These are phyloP conservation scores for Tuber brumale DNA, from an alignment of 495 filamentous ascomycete genomes.

Conservation along the genomic window DNA sequence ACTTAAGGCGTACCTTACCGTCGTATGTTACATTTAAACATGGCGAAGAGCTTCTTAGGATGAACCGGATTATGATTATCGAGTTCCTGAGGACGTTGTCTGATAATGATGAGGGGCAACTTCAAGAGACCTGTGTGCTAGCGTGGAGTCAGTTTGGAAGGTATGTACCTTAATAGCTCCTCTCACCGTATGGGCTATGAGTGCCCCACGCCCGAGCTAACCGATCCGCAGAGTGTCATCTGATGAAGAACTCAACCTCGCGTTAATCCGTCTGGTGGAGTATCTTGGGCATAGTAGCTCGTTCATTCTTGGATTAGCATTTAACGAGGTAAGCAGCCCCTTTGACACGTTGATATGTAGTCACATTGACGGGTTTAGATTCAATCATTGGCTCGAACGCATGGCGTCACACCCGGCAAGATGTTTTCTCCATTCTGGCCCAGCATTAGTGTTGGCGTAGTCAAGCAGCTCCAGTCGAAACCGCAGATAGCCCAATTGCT, in stretches of 20 bases:
- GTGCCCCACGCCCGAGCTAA: conserved; percentile 17
- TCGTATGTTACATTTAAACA: conserved; percentile 56
- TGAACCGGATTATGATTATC: conserved; percentile 62
- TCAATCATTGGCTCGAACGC: conserved; percentile 56
- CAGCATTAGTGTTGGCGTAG: conserved; percentile 67
- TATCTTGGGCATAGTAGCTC: conserved; percentile 79
- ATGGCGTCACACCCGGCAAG: conserved; percentile 53
- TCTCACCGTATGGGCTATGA: conserved; percentile 29
- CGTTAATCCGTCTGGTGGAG: conserved; percentile 71
- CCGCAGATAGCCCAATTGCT: conserved; percentile 77
- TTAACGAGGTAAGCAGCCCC: conserved; percentile 59
- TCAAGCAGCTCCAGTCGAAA: conserved; percentile 69
- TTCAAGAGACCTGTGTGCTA: conserved; percentile 78
- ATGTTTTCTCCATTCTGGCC: conserved; percentile 83
- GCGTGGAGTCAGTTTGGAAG: conserved; percentile 75
- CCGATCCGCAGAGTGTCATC: conserved; percentile 49
- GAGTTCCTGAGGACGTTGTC: conserved; percentile 64
- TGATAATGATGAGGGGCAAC: conserved; percentile 54
- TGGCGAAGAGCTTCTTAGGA: conserved; percentile 47
- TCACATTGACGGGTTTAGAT: conserved; percentile 27
- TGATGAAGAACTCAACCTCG: conserved; percentile 77
- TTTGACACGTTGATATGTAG: conserved; percentile 7
- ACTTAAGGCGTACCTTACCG: conserved; percentile 55
- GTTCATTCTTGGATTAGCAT: conserved; percentile 69
- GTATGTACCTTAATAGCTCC: conserved; percentile 42